phyloP scores from a whole-genome alignment of 2,329 filamentous ascomycete genomes.

The Epichloe gansuensis region DNA sequence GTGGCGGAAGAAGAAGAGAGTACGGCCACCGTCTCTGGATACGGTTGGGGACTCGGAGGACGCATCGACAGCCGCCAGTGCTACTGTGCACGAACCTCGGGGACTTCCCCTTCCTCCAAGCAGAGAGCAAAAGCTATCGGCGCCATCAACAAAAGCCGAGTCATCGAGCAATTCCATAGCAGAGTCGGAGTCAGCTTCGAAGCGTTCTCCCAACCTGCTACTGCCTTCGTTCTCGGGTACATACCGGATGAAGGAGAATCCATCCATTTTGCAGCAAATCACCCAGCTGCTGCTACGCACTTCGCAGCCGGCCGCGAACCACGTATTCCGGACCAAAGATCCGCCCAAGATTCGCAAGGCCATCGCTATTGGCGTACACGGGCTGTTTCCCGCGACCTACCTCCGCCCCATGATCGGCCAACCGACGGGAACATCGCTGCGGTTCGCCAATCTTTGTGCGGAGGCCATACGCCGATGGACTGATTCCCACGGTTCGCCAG shows the following conservation, averaged over 20 bases:
- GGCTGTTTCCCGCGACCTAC: conserved; percentile 78
- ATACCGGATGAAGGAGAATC: conserved; percentile 52
- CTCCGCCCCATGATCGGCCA: conserved; percentile 87
- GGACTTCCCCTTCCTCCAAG: conserved; percentile 2
- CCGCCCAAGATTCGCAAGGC: conserved; percentile 68
- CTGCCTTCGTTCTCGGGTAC: conserved; percentile 58
- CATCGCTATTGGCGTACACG: conserved; percentile 86
- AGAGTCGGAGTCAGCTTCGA: conserved; percentile 32
- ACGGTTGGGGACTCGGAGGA: conserved; percentile 22
- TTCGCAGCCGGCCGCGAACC: conserved; percentile 45
- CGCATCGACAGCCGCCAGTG: conserved; percentile 13
- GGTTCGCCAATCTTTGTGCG: conserved; percentile 80
- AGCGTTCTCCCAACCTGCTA: conserved; percentile 46
- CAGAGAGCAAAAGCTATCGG: conserved; percentile 1
- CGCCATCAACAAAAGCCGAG: conserved; percentile 10
- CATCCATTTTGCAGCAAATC: conserved; percentile 58
- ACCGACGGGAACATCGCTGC: conserved; percentile 86
- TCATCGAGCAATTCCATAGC: conserved; percentile 16
- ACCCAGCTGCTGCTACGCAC: conserved; percentile 42
- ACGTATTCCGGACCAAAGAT: conserved; percentile 60
- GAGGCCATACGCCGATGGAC: conserved; percentile 77
- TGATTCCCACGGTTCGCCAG: conserved; percentile 55
- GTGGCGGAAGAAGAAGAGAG: conserved; percentile 32
- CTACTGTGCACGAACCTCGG: conserved; percentile 3
- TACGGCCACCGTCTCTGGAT: conserved; percentile 35